Evolutionary conservation across 208 protist species (phyloP), one percentile per base, ranked within the genome.

Genomic region (Wallacemonas sp.): DNA sequence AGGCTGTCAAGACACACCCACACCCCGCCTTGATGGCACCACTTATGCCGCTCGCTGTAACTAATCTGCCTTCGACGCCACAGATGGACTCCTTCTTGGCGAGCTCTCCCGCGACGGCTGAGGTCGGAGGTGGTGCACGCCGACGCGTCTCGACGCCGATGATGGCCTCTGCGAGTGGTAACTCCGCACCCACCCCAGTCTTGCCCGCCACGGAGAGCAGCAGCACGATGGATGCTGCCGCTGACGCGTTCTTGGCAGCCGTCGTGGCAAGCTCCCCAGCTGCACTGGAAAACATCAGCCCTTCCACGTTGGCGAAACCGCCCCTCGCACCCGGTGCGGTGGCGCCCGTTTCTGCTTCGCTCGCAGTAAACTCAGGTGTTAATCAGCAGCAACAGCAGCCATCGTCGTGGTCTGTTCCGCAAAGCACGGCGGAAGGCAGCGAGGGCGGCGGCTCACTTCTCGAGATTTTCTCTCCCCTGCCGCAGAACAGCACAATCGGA

Each of bases 81-180:
- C 38, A 30, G 55, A 5, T 47, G 55, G 55, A 62, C 55, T 62
- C 55, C 6, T 47, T 47, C 14, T 38, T 62, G 22, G 15, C 46
- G 17, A 6, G 6, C 36, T 34, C 21, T n/a, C 9, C 55, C 11
- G 8, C 4, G 2, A 21, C 19, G 12, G n/a, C 5, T 26, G 55
- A n/a, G 5, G 55, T 47, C 12, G 55, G 9, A 12, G 36, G 24
- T 6, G 17, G 19, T 21, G 51, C 30, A 6, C n/a, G 34, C 5
- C 51, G 17, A 4, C 9, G 51, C 6, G 51, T 58, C 15, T 41
- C 28, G 8, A 6, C 24, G 5, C n/a, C 28, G 3, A 31, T 26
- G 2, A 58, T 31, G 30, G 9, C 44, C 44, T n/a, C n/a, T n/a
- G n/a, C n/a, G n/a, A n/a, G n/a, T n/a, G n/a, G n/a, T n/a, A n/a